Evolutionary conservation across 371 early-diverging fungal species (phyloP), one percentile per base, ranked within the genome.

Genomic region (Nematocida sp.): DNA sequence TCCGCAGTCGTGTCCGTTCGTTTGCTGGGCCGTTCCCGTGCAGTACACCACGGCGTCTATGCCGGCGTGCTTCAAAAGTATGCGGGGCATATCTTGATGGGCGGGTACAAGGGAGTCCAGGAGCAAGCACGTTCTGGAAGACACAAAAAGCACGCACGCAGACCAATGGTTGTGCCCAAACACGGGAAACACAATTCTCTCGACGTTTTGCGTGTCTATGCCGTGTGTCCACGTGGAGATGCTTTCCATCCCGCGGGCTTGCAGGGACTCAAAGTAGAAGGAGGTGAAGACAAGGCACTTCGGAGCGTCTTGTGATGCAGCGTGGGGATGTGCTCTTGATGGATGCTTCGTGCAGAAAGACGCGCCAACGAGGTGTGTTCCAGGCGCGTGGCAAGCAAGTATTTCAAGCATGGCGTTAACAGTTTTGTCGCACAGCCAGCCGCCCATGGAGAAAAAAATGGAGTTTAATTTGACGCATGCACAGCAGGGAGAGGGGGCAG

Each of bases 211-310:
- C 1, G 34, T 19, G 34, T 55, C 50, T 15, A 49, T 7, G 7
- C 31, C 2, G 3, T 48, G 17, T 38, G 23, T 8, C 74, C 74
- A 70, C 2, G 15, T 46, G 23, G 57, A 45, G 25, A 70, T 57
- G n/a, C 49, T 19, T 15, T 34, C 51, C 62, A 60, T 70, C 34
- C 58, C 58, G 2, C 37, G 23, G 1, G 5, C 4, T 5, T 40
- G 15, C 7, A 70, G 36, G 0, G 74, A 70, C 48, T 70, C 74
- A 53, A 70, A 70, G 53, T 70, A 70, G 46, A 70, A 70, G 37
- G 67, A 43, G 62, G 51, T 70, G 21, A 8, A 41, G 3, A 70
- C n/a, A 32, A 70, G 31, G 19, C 46, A 45, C 4, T 38, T 29
- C n/a, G 19, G 4, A 23, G 17, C 56, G 51, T 49, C 38, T 11